Conservation (phyloP, 352 stramenopile genomes). For the Phytophthora megakarya region DNA sequence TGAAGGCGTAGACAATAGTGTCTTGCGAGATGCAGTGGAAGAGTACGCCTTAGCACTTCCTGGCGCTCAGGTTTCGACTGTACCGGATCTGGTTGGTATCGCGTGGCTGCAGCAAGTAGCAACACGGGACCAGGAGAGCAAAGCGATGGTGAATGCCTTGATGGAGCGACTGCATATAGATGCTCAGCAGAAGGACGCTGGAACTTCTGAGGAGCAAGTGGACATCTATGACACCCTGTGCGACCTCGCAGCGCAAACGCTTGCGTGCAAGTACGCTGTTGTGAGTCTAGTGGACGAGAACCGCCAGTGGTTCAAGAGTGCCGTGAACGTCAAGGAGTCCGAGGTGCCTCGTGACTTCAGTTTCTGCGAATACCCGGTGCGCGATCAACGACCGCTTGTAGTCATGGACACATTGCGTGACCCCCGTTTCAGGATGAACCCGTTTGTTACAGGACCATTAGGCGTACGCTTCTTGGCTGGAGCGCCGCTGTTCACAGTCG, state of each 20-base stretch:
- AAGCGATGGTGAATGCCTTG: constrained; percentile 67
- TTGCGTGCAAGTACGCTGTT: constrained; percentile 80
- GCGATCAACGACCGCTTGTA: constrained; percentile 74
- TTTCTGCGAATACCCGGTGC: constrained; percentile 84
- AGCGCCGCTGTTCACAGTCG: constrained; percentile 89
- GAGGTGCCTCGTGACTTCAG: constrained; percentile 86
- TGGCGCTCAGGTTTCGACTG: constrained; percentile 50
- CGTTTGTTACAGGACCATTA: constrained; percentile 90
- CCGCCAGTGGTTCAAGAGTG: constrained; percentile 95
- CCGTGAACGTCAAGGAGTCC: constrained; percentile 75
- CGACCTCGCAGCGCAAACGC: constrained; percentile 73
- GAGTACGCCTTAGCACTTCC: constrained; percentile 78
- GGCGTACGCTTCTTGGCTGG: constrained; percentile 94
- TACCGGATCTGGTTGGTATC: constrained; percentile 79
- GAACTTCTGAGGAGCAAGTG: constrained; percentile 49
- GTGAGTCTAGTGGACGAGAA: constrained; percentile 93
- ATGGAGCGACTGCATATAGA: constrained; percentile 71
- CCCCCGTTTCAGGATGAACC: constrained; percentile 86
- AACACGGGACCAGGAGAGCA: constrained; percentile 68
- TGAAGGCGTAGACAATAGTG: constrained; percentile 44
- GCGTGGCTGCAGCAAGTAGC: constrained; percentile 80
- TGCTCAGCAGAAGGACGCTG: constrained; percentile 32
- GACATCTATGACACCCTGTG: constrained; percentile 88
- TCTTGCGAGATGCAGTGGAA: constrained; percentile 65
- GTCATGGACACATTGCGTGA: constrained; percentile 91